Percentiles rank a stretch among this genome's conserved stretches.
These are phyloP conservation scores for Butyriboletus appendiculatus DNA, from an alignment of 1,284 basidiomycete species.

Conservation along the genomic window DNA sequence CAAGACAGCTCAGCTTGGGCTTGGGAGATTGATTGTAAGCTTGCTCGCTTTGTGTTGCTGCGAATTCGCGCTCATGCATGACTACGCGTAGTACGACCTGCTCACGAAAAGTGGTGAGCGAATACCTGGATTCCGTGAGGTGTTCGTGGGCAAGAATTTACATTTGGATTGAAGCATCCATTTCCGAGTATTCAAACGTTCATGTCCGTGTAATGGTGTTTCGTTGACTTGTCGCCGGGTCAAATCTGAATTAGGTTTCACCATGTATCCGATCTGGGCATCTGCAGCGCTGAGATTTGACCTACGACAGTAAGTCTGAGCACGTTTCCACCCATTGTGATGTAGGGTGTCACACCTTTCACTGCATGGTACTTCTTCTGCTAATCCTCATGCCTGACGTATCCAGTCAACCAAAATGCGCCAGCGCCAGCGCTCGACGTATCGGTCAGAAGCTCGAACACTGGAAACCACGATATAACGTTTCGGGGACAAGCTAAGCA, in stretches of 20 bases:
- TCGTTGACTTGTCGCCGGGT: background rate
- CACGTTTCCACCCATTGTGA: background rate
- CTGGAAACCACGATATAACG: background rate
- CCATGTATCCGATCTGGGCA: background rate
- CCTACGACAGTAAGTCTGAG: background rate
- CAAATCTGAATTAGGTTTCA: background rate
- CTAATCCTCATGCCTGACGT: background rate
- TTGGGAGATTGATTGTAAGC: conserved; percentile 70
- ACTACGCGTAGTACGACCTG: conserved; percentile 39
- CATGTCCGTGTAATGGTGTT: background rate
- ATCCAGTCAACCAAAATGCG: background rate
- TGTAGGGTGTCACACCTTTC: background rate
- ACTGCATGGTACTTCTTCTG: background rate
- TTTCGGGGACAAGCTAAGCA: background rate
- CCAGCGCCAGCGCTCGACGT: background rate
- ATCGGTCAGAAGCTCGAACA: background rate
- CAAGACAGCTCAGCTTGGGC: conserved; percentile 66
- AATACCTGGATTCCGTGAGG: background rate
- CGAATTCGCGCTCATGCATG: conserved; percentile 4
- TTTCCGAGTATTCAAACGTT: background rate
- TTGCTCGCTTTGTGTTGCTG: background rate
- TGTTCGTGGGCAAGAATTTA: background rate
- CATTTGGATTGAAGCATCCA: background rate
- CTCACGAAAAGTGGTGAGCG: conserved; percentile 43
- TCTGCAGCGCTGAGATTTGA: background rate